phyloP scores from a whole-genome alignment of 768 basidiomycete genomes.

The Suillus paluster region DNA sequence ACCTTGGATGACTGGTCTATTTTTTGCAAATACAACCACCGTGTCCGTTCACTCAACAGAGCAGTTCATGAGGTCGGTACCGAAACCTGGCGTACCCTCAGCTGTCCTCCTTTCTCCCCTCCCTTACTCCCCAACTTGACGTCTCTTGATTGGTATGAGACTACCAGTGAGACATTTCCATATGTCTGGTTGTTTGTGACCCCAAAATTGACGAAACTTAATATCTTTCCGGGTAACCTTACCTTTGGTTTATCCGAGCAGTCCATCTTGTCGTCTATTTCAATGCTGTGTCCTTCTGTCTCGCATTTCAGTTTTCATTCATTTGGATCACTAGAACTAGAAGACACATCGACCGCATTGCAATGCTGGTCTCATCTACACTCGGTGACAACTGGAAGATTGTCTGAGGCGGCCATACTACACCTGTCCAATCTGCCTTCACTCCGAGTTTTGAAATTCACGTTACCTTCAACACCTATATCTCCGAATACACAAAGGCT shows the following conservation, averaged over 20 bases:
- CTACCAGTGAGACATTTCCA: background rate
- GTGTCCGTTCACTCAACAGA: conserved; percentile 19
- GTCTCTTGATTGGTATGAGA: background rate
- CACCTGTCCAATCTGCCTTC: background rate
- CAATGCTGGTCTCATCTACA: background rate
- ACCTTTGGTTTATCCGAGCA: background rate
- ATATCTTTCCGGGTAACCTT: too few species aligned
- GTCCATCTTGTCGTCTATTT: background rate
- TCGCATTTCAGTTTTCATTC: background rate
- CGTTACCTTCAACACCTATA: background rate
- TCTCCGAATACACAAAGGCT: background rate
- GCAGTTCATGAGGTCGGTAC: too few species aligned
- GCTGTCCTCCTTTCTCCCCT: background rate
- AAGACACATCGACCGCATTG: background rate
- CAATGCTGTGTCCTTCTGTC: background rate
- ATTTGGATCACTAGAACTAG: too few species aligned
- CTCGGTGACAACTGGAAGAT: background rate
- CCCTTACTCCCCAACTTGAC: background rate
- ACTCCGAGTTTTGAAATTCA: background rate
- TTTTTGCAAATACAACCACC: conserved; percentile 28
- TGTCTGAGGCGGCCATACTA: background rate
- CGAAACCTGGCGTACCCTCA: background rate
- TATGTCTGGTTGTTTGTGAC: background rate
- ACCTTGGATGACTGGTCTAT: conserved; percentile 30
- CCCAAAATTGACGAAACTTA: background rate